phyloP scores from a whole-genome alignment of 176 grass and related monocot species.

The Miscanthus lutarioriparius region DNA sequence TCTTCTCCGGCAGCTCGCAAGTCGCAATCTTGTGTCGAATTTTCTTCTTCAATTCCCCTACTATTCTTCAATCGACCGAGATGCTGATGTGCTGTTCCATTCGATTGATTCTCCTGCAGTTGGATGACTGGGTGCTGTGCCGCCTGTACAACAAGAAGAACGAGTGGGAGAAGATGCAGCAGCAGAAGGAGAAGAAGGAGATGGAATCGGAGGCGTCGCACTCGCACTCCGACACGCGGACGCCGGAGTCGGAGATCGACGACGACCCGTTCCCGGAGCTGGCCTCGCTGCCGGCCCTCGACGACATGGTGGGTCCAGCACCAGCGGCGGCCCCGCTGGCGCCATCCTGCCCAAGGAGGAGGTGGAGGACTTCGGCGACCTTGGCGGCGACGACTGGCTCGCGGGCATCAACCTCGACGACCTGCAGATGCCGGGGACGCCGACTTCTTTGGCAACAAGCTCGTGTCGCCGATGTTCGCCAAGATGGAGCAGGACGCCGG shows the following conservation, averaged over 20 bases:
- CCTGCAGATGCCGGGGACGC: conserved; percentile 37
- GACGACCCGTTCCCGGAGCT: conserved; percentile 49
- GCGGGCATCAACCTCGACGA: conserved; percentile 73
- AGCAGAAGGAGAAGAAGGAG: background rate
- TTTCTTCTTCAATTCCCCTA: background rate
- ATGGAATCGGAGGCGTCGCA: background rate
- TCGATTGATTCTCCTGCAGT: conserved; percentile 32
- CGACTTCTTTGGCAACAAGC: conserved; percentile 29
- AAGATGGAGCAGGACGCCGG: conserved; percentile 30
- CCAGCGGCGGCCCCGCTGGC: background rate
- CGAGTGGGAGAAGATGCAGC: conserved; percentile 68
- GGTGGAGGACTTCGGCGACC: background rate
- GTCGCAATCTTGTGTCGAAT: background rate
- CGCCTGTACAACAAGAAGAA: conserved; percentile 87
- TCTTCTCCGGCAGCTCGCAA: background rate
- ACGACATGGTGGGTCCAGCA: background rate
- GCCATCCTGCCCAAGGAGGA: conserved; percentile 39
- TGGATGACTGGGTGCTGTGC: conserved; percentile 87
- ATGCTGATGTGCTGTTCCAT: background rate
- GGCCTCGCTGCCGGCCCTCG: background rate
- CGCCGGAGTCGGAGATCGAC: conserved; percentile 81
- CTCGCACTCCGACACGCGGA: conserved; percentile 47
- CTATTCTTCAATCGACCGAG: background rate
- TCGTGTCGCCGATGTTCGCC: conserved; percentile 10
- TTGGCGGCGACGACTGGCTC: conserved; percentile 55